Percentiles rank a stretch among this genome's conserved stretches.
phyloP scores from a whole-genome alignment of 805 yeast species.

The Phaffomyces opuntiae region DNA sequence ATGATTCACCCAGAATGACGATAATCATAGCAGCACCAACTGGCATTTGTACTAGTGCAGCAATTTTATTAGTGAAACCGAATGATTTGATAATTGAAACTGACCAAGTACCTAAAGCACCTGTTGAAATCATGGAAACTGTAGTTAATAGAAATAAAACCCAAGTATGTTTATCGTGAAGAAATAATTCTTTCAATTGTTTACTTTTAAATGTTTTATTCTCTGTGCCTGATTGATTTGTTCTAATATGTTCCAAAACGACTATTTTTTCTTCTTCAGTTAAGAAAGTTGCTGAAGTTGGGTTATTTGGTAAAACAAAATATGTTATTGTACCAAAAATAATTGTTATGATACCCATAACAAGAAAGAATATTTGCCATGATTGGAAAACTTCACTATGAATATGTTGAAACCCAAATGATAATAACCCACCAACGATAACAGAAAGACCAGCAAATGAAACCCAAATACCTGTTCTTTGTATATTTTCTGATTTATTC shows the following conservation, averaged over 20 bases:
- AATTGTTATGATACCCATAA: slow-evolving; percentile 48
- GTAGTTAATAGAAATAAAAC: slow-evolving; percentile 38
- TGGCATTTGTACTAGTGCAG: slow-evolving; percentile 49
- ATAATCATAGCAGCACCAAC: slow-evolving; percentile 44
- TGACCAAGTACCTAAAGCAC: slow-evolving; percentile 33
- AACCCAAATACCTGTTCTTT: slow-evolving; percentile 50
- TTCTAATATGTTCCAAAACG: slow-evolving; percentile 36
- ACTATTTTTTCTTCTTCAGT: slow-evolving; percentile 34
- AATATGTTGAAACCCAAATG: slow-evolving; percentile 50
- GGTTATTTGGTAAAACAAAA: slow-evolving; percentile 45
- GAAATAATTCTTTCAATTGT: slow-evolving; percentile 37
- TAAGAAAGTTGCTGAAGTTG: slow-evolving; percentile 29
- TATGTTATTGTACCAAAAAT: slow-evolving; percentile 39
- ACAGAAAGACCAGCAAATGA: slow-evolving; percentile 48
- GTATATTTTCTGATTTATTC: slow-evolving; percentile 43
- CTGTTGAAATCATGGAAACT: slow-evolving; percentile 42
- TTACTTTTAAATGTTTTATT: slow-evolving; percentile 33
- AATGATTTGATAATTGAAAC: slow-evolving; percentile 35
- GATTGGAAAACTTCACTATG: slow-evolving; percentile 33
- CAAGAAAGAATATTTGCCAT: slow-evolving; percentile 58
- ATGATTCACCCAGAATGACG: slow-evolving; percentile 33
- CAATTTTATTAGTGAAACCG: slow-evolving; percentile 35
- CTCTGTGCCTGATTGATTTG: slow-evolving; percentile 42
- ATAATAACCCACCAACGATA: slow-evolving; percentile 38
- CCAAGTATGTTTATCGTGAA: slow-evolving; percentile 43